A percentile compares a stretch with the other conserved stretches of the same genome.
Evolutionary conservation across 1,284 basidiomycete genomes (phyloP).

Genomic region (Trametes pubescens): DNA sequence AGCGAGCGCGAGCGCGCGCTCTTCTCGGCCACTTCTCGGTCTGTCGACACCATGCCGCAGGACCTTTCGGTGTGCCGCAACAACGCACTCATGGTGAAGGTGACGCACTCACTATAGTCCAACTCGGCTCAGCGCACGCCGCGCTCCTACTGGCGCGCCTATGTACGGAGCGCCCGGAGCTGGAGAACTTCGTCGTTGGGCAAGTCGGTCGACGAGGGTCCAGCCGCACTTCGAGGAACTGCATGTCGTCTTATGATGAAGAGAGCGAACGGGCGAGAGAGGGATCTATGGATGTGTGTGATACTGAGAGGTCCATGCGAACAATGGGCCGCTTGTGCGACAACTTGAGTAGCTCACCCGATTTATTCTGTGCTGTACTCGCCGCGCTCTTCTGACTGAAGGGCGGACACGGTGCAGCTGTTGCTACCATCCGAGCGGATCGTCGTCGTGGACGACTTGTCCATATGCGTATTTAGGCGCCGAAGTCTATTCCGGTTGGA

Average conservation of each 20-base stretch:
- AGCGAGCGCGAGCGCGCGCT: constrained; percentile 42
- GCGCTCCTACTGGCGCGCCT: constrained; percentile 50
- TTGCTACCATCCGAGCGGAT: constrained; percentile 19
- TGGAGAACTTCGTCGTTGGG: constrained; percentile 40
- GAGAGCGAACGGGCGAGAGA: constrained; percentile 55
- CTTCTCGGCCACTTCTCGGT: constrained; percentile 35
- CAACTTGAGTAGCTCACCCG: constrained; percentile 91
- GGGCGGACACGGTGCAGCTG: constrained; percentile 24
- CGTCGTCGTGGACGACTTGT: constrained; percentile 3
- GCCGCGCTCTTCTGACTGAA: constrained; percentile 19
- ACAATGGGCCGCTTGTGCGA: constrained; percentile 79
- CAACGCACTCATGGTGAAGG: constrained; percentile 34
- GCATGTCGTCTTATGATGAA: constrained; percentile 51
- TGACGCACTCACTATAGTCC: constrained; percentile 42
- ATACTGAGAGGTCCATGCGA: constrained; percentile 59
- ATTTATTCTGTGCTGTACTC: constrained; percentile 76
- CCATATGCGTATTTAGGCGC: constrained; percentile 8
- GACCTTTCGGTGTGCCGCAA: constrained; percentile 29
- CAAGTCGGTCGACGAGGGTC: constrained; percentile 48
- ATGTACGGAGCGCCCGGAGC: constrained; percentile 49
- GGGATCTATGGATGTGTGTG: constrained; percentile 46
- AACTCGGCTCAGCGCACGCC: constrained; percentile 49
- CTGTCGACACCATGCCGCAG: constrained; percentile 11
- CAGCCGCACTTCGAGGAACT: constrained; percentile 45
- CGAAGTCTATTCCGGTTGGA: constrained; percentile 19